phyloP scores from a whole-genome alignment of 192 early-diverging fungal genomes.

The Coemansia sp. region DNA sequence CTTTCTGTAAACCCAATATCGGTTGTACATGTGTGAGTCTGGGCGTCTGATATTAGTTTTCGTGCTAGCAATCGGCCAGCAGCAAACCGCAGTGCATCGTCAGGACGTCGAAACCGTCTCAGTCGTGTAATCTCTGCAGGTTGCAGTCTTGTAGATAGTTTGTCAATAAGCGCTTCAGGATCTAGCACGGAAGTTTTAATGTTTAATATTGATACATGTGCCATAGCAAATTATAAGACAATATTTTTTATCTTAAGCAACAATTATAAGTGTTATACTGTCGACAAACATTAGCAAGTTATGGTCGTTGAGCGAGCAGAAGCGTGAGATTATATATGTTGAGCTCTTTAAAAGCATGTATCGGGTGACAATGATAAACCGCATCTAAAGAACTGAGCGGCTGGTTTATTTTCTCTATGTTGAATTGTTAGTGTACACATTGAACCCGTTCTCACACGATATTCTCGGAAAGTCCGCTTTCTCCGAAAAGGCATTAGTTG shows the following conservation, averaged over 20 bases:
- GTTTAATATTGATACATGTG: background rate
- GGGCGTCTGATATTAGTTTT: conserved; percentile 1
- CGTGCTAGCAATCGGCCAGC: conserved; percentile 18
- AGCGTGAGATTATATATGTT: background rate
- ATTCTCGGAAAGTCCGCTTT: too few relatives aligned
- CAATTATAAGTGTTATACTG: background rate
- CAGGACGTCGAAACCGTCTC: conserved; percentile 1
- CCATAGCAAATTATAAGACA: background rate
- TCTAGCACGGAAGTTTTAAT: background rate
- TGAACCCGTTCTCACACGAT: too few relatives aligned
- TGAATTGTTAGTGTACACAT: too few relatives aligned
- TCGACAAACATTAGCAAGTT: background rate
- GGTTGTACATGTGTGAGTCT: background rate
- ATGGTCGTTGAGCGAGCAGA: background rate
- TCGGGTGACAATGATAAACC: too few relatives aligned
- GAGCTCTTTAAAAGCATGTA: too few relatives aligned
- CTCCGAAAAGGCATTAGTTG: too few relatives aligned
- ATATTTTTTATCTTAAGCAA: background rate
- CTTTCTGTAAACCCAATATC: conserved; percentile 12
- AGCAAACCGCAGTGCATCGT: conserved; percentile 36
- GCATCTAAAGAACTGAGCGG: too few relatives aligned
- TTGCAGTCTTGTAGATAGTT: background rate
- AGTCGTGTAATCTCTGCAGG: conserved; percentile 5
- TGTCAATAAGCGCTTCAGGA: background rate
- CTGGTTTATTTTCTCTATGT: too few relatives aligned